These are phyloP conservation scores for Claviceps paspali DNA, from an alignment of 2,329 filamentous ascomycete species.

Conservation along the genomic window DNA sequence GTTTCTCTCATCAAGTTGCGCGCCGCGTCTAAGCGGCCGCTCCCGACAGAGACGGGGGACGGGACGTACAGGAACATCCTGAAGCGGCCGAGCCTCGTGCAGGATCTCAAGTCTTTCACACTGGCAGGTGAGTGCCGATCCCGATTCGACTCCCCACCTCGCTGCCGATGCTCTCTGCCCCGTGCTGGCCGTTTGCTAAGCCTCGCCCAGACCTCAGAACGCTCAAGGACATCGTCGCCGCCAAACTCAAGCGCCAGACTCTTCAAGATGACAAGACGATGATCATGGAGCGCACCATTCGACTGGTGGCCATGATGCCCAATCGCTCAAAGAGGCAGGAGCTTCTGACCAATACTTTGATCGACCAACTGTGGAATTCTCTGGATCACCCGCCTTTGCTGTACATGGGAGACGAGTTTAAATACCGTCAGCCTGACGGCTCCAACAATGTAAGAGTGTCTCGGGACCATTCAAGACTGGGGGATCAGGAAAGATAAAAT, in stretches of 20 bases:
- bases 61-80: conserved; percentile 38
- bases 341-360: conserved; percentile 50
- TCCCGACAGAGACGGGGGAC: conserved; percentile 47
- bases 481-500: no score
- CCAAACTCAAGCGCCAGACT: conserved; percentile 46
- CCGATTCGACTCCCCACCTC: no score
- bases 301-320: conserved; percentile 51
- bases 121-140: conserved; percentile 22
- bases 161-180: neutral
- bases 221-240: conserved; percentile 42
- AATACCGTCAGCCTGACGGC: conserved; percentile 55
- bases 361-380: conserved; percentile 54
- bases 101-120: conserved; percentile 43
- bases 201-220: conserved; percentile 40
- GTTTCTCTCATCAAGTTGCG: conserved; percentile 18
- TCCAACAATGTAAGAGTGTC: conserved; percentile 40
- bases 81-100: conserved; percentile 34
- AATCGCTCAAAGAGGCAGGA: conserved; percentile 44
- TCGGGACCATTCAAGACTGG: no score
- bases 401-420: conserved; percentile 45
- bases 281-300: conserved; percentile 59
- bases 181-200: neutral
- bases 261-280: conserved; percentile 61
- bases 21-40: conserved; percentile 39
- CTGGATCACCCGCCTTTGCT: conserved; percentile 58